A percentile compares a stretch with the other conserved stretches of the same genome.
Evolutionary conservation across 495 filamentous ascomycete genomes (phyloP).

Genomic region (Hyaloscypha bicolor): DNA sequence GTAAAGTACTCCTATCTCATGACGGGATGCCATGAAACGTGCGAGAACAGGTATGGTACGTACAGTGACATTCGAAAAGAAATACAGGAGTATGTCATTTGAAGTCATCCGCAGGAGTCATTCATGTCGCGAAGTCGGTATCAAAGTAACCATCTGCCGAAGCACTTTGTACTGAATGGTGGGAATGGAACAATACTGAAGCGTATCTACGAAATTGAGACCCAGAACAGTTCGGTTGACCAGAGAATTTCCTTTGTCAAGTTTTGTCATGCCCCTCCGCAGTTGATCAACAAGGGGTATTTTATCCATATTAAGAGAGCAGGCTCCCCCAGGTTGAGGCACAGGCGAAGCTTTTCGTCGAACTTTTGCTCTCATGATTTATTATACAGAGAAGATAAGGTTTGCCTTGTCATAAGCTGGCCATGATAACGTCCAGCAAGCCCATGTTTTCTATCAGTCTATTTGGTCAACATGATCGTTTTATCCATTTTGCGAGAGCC

Average conservation of each 20-base stretch:
- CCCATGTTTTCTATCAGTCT: neutral
- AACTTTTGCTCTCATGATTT: neutral
- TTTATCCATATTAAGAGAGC: constrained; percentile 18
- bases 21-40: neutral
- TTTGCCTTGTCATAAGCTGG: neutral
- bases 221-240: neutral
- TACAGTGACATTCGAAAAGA: neutral
- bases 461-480: constrained; percentile 6
- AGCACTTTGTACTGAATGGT: neutral
- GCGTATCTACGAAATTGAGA: constrained; percentile 1
- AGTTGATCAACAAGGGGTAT: neutral
- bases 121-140: neutral
- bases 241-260: constrained; percentile 5
- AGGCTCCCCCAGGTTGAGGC: neutral
- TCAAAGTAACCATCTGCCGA: constrained; percentile 22
- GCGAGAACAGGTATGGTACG: neutral
- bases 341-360: neutral
- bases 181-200: neutral
- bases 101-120: neutral
- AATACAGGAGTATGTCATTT: neutral
- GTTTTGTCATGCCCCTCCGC: neutral
- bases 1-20: neutral
- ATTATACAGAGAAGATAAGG: neutral
- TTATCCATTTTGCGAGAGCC: constrained; percentile 21
- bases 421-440: neutral